Evolutionary conservation across 1,284 basidiomycete genomes (phyloP), one percentile per base, ranked within the genome.

Genomic region (Ustilago lituana): DNA sequence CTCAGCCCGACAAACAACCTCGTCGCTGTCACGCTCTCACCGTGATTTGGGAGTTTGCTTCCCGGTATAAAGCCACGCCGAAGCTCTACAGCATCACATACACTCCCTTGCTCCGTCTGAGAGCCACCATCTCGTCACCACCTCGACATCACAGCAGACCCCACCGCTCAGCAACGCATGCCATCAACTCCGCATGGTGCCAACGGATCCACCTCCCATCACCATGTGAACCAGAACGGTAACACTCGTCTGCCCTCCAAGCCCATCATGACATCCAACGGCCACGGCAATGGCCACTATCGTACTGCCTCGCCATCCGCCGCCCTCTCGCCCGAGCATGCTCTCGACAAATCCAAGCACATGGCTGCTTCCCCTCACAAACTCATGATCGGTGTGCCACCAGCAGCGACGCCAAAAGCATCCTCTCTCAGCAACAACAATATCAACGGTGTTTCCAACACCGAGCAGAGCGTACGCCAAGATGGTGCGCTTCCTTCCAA

Each of bases 371-470:
- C 66, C 15, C 60, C 61, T 14, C 61, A 61, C 45, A 70, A 61
- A 29, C 61, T 70, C 53, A 70, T 64, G 61, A 70, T 70, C 5
- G 67, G 67, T 22, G 53, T 70, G 0, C 67, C 67, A 24, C 67
- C 67, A 43, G 67, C 67, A 15, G 24, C 54, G 7, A 70, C 64
- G 24, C 64, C 64, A 39, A 54, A 47, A 17, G 35, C 20, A 2
- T 17, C 50, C 9, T 27, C 29, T 38, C 33, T n/a, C n/a, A 29
- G 7, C 37, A 32, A 14, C 27, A 29, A 32, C 10, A 15, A 32
- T 7, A 27, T 19, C 17, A 59, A 49, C 17, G 57, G 47, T 17
- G 4, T 26, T 15, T 40, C 52, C 5, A n/a, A n/a, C n/a, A 27
- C 17, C 10, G 17, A 24, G 24, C 41, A 45, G n/a, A 15, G 3